Percentiles rank a stretch among this genome's conserved stretches.
These are phyloP conservation scores for Colletotrichum liriopes DNA, from an alignment of 2,329 filamentous ascomycete species.

Conservation along the genomic window DNA sequence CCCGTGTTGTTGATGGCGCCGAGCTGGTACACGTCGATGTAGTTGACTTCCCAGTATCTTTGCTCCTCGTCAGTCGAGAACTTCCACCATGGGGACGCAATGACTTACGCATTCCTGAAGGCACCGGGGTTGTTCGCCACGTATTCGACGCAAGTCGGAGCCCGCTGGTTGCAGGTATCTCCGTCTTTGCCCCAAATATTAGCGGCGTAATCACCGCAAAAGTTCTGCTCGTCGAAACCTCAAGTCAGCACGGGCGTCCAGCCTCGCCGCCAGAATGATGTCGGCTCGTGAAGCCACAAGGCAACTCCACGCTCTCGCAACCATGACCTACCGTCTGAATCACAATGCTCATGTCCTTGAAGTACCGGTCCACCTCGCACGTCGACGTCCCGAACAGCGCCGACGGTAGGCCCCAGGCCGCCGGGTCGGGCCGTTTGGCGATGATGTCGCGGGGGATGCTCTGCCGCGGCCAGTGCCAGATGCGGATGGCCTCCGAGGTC, in stretches of 20 bases:
- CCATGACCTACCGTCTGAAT: slow-evolving; percentile 72
- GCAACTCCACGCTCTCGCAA: neutral
- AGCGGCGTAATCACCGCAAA: slow-evolving; percentile 84
- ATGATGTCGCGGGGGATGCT: slow-evolving; percentile 77
- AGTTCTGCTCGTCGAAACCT: slow-evolving; percentile 61
- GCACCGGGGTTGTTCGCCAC: slow-evolving; percentile 62
- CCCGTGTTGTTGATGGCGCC: slow-evolving; percentile 33
- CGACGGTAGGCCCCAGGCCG: slow-evolving; percentile 77
- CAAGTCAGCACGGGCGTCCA: slow-evolving; percentile 1
- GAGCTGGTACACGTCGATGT: slow-evolving; percentile 64
- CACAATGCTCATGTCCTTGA: slow-evolving; percentile 79
- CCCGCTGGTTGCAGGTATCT: slow-evolving; percentile 57
- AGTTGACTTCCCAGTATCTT: slow-evolving; percentile 69
- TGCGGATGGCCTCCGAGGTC: slow-evolving; percentile 76
- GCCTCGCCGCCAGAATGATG: neutral
- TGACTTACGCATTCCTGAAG: slow-evolving; percentile 56
- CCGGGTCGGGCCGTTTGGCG: slow-evolving; percentile 72
- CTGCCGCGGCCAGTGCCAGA: slow-evolving; percentile 84
- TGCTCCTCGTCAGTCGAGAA: slow-evolving; percentile 8
- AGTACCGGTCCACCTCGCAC: slow-evolving; percentile 78
- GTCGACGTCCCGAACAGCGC: slow-evolving; percentile 76
- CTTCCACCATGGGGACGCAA: neutral
- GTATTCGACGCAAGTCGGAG: slow-evolving; percentile 62
- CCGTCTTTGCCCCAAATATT: slow-evolving; percentile 57
- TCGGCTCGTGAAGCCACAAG: neutral